Evolutionary conservation across 306 rosid genomes (phyloP).

Genomic region (Pueraria montana): DNA sequence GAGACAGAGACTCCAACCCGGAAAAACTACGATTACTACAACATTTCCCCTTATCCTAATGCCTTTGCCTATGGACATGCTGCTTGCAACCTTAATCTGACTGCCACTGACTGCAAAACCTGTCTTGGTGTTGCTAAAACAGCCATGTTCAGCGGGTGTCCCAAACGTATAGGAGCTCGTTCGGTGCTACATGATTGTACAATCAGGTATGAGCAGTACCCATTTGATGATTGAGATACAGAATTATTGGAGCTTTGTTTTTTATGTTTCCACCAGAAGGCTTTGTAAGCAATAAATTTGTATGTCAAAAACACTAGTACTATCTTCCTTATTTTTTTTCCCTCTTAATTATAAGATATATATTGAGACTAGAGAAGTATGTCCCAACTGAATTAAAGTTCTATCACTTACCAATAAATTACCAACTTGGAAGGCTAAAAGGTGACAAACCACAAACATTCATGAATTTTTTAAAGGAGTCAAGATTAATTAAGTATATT

Average conservation of each 20-base stretch:
- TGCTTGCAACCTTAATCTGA: constrained; percentile 64
- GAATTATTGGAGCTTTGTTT: not conserved
- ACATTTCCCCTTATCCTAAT: constrained; percentile 82
- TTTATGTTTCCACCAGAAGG: not conserved
- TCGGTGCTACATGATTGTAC: constrained; percentile 68
- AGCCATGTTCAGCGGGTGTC: constrained; percentile 55
- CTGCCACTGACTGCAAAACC: constrained; percentile 66
- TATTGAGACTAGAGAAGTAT: too few species aligned
- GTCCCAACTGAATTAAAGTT: too few species aligned
- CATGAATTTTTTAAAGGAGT: not conserved
- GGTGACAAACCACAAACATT: not conserved
- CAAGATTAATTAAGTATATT: not conserved
- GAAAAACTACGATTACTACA: constrained; percentile 54
- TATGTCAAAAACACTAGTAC: not conserved
- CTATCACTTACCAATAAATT: not conserved
- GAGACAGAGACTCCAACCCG: constrained; percentile 52
- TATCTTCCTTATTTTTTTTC: too few species aligned
- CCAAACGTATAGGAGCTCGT: constrained; percentile 65
- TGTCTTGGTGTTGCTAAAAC: constrained; percentile 73
- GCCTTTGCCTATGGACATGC: constrained; percentile 86
- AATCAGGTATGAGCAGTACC: constrained; percentile 83
- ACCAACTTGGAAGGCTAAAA: not conserved
- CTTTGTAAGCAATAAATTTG: constrained; percentile 1
- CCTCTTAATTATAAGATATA: not conserved
- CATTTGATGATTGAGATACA: constrained; percentile 60